A percentile compares a stretch with the other conserved stretches of the same genome.
These are phyloP conservation scores for Podospora conica DNA, from an alignment of 495 filamentous ascomycete genomes.

Conservation along the genomic window DNA sequence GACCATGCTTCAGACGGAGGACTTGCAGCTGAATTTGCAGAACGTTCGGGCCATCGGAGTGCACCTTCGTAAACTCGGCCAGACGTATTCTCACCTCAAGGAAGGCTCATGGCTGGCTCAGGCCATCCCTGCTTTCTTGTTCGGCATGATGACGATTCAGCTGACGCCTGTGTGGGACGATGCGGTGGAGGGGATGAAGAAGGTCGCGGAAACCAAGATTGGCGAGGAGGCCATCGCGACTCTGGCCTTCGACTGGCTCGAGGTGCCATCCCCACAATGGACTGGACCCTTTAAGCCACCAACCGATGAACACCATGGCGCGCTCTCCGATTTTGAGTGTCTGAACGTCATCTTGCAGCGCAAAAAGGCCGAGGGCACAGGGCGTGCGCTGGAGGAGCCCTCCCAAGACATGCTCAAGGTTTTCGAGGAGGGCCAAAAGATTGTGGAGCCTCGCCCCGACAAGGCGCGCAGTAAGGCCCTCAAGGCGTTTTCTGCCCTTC, in stretches of 20 bases:
- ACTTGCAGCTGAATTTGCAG: constrained; percentile 67
- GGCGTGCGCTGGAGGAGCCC: constrained; percentile 34
- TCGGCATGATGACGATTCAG: constrained; percentile 81
- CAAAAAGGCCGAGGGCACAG: constrained; percentile 34
- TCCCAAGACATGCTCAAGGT: constrained; percentile 42
- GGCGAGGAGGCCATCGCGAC: constrained; percentile 70
- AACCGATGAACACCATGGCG: constrained; percentile 19
- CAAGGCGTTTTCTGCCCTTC: constrained; percentile 65
- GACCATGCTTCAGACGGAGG: constrained; percentile 64
- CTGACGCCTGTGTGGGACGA: constrained; percentile 83
- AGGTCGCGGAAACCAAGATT: constrained; percentile 59
- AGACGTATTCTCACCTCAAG: constrained; percentile 49
- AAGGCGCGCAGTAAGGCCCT: constrained; percentile 69
- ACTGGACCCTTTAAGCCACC: constrained; percentile 30
- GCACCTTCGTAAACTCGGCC: constrained; percentile 72
- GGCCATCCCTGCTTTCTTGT: constrained; percentile 75
- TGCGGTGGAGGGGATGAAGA: constrained; percentile 63
- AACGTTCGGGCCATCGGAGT: constrained; percentile 71
- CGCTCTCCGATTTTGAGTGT: constrained; percentile 68
- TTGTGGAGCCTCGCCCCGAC: constrained; percentile 30
- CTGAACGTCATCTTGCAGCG: constrained; percentile 61
- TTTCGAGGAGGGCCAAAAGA: constrained; percentile 46
- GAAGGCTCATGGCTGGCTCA: constrained; percentile 58
- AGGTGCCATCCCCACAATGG: constrained; percentile 47
- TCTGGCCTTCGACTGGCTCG: constrained; percentile 75